Percentiles rank a stretch among this genome's conserved stretches.
Conservation (phyloP, 345 rosid genomes). For the Syzygium jambos region DNA sequence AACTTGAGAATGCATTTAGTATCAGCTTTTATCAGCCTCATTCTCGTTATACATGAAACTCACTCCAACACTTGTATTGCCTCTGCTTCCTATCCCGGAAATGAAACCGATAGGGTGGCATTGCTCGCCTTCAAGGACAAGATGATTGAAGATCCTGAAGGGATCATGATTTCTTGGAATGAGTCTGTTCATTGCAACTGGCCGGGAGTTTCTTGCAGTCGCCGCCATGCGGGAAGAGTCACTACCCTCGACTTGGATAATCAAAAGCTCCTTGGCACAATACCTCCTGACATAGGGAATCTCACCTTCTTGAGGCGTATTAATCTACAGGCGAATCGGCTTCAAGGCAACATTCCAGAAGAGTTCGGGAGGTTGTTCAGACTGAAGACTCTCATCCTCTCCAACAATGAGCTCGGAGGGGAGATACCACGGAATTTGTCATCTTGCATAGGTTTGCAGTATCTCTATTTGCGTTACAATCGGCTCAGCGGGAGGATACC, state of each 20-base stretch:
- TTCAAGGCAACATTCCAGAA: not conserved
- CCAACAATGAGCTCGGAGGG: not conserved
- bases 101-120: not conserved
- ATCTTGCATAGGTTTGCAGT: not conserved
- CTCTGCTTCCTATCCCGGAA: not conserved
- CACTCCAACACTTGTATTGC: not conserved
- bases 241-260: not conserved
- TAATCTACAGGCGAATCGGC: not conserved
- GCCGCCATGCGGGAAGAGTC: not conserved
- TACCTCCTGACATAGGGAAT: not conserved
- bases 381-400: not conserved
- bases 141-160: not conserved
- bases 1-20: not conserved
- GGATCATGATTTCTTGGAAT: not conserved
- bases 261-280: not conserved
- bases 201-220: not conserved
- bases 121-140: not conserved
- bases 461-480: fast-evolving
- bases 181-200: not conserved
- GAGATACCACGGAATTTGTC: not conserved
- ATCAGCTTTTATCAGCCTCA: not conserved
- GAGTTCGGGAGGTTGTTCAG: not conserved
- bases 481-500: not conserved
- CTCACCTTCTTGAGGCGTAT: not conserved
- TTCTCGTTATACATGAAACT: not conserved